Evolutionary conservation across 371 early-diverging fungal genomes (phyloP), one percentile per base, ranked within the genome.

Genomic region (Zopfochytrium polystomum): DNA sequence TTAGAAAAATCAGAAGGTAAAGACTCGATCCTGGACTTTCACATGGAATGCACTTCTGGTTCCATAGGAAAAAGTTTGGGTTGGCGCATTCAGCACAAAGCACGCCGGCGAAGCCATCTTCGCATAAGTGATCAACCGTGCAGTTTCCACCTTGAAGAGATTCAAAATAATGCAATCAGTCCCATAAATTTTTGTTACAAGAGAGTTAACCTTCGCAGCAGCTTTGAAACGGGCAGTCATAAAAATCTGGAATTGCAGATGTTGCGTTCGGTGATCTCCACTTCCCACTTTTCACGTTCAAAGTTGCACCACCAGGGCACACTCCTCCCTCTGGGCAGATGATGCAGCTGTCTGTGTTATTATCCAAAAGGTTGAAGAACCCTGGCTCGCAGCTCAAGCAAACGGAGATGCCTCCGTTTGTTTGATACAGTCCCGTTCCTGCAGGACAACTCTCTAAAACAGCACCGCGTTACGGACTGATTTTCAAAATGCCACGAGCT

Each of bases 61-160:
- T 56, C 67, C 67, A 67, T 3, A 52, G 22, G 44, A 30, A 61
- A 15, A 9, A 6, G 9, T 13, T n/a, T 11, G 56, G 45, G 20
- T 62, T 51, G 11, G 33, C 34, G 38, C 67, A 67, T 29, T 57
- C 46, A 15, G 58, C 50, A 50, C 67, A 67, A 2, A 62, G 49
- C 7, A 52, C 22, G 0, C 67, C 67, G 2, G 51, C 55, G 50
- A 67, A 67, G 25, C 63, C 59, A 9, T 5, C 31, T 15, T 7
- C 56, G 42, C 66, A 66, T 18, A 29, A n/a, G 4, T 30, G 15
- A 6, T n/a, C 27, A 4, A 42, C 9, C n/a, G 66, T 52, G 32
- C 66, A 66, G 52, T 66, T 66, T 15, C 60, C 66, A 42, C 13
- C 60, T 58, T 25, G 25, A 23, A 23, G n/a, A n/a, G n/a, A n/a